A percentile compares a stretch with the other conserved stretches of the same genome.
phyloP scores from a whole-genome alignment of 257 asterid genomes.

The Solanum etuberosum region DNA sequence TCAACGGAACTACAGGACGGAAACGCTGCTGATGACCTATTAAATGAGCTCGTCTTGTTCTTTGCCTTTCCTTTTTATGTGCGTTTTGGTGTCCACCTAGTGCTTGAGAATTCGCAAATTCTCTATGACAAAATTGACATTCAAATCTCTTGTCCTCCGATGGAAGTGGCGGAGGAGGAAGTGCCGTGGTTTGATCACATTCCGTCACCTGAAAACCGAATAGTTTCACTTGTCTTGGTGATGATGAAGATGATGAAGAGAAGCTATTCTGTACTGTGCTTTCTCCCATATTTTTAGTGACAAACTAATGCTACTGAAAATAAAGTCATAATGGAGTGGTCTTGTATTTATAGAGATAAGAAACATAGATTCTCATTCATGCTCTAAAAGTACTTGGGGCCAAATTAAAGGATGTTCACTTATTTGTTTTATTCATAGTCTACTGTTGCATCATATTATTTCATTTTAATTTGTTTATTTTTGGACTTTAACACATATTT shows the following conservation, averaged over 20 bases:
- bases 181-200: neutral
- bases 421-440: neutral
- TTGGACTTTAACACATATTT: neutral
- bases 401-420: neutral
- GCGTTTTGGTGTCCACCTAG: slow-evolving; percentile 80
- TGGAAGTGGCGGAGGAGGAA: neutral
- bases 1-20: slow-evolving; percentile 21
- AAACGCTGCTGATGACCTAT: slow-evolving; percentile 7
- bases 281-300: slow-evolving; percentile 31
- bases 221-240: slow-evolving; percentile 27
- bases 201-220: slow-evolving; percentile 40
- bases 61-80: slow-evolving; percentile 78
- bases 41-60: slow-evolving; percentile 27
- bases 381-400: neutral
- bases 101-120: slow-evolving; percentile 65
- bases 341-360: neutral
- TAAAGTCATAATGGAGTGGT: neutral
- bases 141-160: slow-evolving; percentile 34
- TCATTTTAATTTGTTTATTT: neutral
- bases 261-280: slow-evolving; percentile 15
- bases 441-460: neutral
- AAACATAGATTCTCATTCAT: neutral
- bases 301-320: neutral
- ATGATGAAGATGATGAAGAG: slow-evolving; percentile 13
- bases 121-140: slow-evolving; percentile 55